Conservation (phyloP, 768 basidiomycete genomes). For the Tylopilus plumbeoviolaceoides region DNA sequence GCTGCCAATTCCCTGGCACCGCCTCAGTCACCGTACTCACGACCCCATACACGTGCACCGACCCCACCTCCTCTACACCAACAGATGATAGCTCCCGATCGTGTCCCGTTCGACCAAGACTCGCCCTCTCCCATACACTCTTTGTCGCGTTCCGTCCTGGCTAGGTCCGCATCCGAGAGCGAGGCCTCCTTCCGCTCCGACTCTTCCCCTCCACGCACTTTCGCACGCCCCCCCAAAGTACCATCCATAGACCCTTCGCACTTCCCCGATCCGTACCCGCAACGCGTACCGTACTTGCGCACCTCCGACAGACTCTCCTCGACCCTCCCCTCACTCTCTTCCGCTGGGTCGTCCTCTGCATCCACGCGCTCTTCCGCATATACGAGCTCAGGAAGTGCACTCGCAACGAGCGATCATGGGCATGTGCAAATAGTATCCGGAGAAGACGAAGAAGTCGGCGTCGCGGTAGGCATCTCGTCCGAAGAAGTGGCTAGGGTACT, state of each 20-base stretch:
- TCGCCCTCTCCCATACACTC: conserved; percentile 22
- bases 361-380: conserved; percentile 78
- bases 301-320: conserved; percentile 33
- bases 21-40: conserved; percentile 25
- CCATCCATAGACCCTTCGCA: conserved; percentile 57
- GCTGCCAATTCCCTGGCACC: conserved; percentile 28
- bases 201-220: conserved; percentile 32
- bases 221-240: conserved; percentile 42
- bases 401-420: conserved; percentile 56
- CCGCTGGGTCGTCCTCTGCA: conserved; percentile 63
- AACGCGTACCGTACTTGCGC: conserved; percentile 45
- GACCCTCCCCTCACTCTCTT: conserved; percentile 58
- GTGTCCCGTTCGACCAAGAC: conserved; percentile 6
- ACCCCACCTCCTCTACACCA: conserved; percentile 28
- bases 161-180: conserved; percentile 33
- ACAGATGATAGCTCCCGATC: conserved; percentile 20
- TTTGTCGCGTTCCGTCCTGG: conserved; percentile 32
- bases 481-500: conserved; percentile 64
- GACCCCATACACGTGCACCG: conserved; percentile 38
- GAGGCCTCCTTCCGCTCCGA: conserved; percentile 38
- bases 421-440: conserved; percentile 64
- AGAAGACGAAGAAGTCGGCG: conserved; percentile 49
- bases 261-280: conserved; percentile 72
- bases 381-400: conserved; percentile 63
- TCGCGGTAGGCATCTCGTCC: conserved; percentile 57